A percentile compares a stretch with the other conserved stretches of the same genome.
These are phyloP conservation scores for Neonectria sp. DNA, from an alignment of 2,329 filamentous ascomycete genomes.

Conservation along the genomic window DNA sequence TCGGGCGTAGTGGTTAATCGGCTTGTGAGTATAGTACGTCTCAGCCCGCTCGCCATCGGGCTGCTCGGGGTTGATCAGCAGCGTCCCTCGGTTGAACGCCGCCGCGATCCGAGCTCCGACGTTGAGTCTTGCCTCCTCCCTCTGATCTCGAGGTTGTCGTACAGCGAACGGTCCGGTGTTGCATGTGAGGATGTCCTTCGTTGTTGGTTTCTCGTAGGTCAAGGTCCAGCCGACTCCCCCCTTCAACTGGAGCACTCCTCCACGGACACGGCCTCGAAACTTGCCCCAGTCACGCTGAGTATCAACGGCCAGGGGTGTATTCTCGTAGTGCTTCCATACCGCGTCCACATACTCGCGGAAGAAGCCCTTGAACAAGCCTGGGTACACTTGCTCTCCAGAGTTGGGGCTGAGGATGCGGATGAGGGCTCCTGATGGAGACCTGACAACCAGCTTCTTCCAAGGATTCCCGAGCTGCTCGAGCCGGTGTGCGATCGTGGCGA, in stretches of 20 bases:
- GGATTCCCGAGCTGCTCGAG: conserved; percentile 63
- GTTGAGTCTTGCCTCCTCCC: conserved; percentile 65
- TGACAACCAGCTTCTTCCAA: conserved; percentile 68
- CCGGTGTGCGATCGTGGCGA: conserved; percentile 60
- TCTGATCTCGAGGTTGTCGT: conserved; percentile 10
- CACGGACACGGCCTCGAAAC: conserved; percentile 60
- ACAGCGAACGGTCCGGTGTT: conserved; percentile 68
- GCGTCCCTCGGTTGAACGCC: conserved; percentile 81
- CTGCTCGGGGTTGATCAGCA: conserved; percentile 68
- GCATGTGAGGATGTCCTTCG: conserved; percentile 67
- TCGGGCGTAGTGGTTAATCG: conserved; percentile 78
- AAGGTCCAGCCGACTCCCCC: conserved; percentile 51
- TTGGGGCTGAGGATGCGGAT: conserved; percentile 70
- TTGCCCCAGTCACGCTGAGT: conserved; percentile 69
- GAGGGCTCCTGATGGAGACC: conserved; percentile 54
- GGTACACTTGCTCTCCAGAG: conserved; percentile 61
- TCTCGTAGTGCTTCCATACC: conserved; percentile 67
- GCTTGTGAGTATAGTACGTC: conserved; percentile 66
- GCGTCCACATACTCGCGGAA: conserved; percentile 65
- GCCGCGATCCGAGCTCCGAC: conserved; percentile 82
- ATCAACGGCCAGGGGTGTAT: conserved; percentile 63
- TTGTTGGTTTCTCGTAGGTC: conserved; percentile 62
- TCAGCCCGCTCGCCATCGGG: conserved; percentile 65
- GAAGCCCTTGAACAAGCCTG: conserved; percentile 64
- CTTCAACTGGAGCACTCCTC: conserved; percentile 58